Base-by-base conservation (phyloP, 495 filamentous ascomycete species). In the Bacidia rubella region DNA sequence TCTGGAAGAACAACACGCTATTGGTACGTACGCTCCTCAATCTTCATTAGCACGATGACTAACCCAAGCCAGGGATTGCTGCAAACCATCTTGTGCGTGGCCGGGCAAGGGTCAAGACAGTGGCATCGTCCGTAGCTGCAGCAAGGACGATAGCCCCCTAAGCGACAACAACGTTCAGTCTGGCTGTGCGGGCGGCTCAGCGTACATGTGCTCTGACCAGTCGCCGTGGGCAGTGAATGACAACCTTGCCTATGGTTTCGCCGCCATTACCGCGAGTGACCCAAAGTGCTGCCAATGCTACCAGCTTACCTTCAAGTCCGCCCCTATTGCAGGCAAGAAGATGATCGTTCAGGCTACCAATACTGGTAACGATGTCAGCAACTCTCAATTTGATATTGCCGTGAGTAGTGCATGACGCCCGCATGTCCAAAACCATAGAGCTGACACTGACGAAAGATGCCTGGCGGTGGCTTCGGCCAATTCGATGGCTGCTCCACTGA, bases 301-400 rank as follows among this genome's bases (percentile, higher is more conserved):
- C 63, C 71, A 82, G 65, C 64, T 82, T 44, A 82, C 78, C 9
- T 82, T 84, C 62, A 82, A 78, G 7, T 71, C 69, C 56, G 75
- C 72, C 0, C 60, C 77, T 0, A 71, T 77, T 11, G n/a, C n/a
- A n/a, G 72, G 80, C 54, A 76, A 83, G 72, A 75, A 76, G 67
- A 74, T 84, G 72, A 71, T 83, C 50, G 77, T 84, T 17, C 81
- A 84, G 67, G 78, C 79, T 11, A 81, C 76, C 43, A 85, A 85
- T 60, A 82, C 78, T 19, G 79, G 78, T 15, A 74, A 70, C n/a
- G 78, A 82, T 51, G 60, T 82, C 50, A 70, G 70, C 19, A 57
- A 68, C 19, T 79, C 79, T 51, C 79, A 81, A 53, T 83, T 83
- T 61, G 78, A 81, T 68, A 59, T 83, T 49, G 75, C 77, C 17